These are phyloP conservation scores for Saksenaea vasiformis DNA, from an alignment of 371 early-diverging fungal species.

Conservation along the genomic window DNA sequence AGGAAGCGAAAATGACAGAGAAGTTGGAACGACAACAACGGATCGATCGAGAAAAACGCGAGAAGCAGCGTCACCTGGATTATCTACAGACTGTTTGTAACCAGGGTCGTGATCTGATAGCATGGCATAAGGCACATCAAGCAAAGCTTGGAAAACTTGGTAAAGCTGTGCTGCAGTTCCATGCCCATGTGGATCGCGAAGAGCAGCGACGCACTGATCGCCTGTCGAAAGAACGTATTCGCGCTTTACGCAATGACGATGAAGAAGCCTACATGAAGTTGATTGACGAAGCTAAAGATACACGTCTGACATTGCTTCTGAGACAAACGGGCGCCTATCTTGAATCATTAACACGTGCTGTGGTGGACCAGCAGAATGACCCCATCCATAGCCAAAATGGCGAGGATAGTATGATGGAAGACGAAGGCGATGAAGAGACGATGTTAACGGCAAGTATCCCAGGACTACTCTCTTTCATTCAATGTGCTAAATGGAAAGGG, in stretches of 20 bases:
- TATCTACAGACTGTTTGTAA: conserved; percentile 71
- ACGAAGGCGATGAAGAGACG: conserved; percentile 58
- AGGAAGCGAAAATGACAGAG: conserved; percentile 88
- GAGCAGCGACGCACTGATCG: conserved; percentile 85
- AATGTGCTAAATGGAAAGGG: neutral
- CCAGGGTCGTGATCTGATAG: conserved; percentile 75
- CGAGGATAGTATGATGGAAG: conserved; percentile 40
- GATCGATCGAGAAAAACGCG: conserved; percentile 82
- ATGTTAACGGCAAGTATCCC: conserved; percentile 25
- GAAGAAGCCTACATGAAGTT: conserved; percentile 95
- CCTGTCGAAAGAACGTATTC: conserved; percentile 88
- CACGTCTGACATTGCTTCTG: conserved; percentile 86
- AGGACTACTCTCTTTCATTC: neutral
- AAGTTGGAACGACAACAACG: conserved; percentile 87
- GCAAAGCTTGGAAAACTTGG: conserved; percentile 74
- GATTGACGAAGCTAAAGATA: conserved; percentile 92
- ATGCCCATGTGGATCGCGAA: conserved; percentile 83
- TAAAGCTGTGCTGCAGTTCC: conserved; percentile 73
- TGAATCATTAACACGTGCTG: conserved; percentile 74
- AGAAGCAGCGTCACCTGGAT: conserved; percentile 81
- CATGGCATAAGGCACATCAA: conserved; percentile 74
- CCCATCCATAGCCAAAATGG: conserved; percentile 44
- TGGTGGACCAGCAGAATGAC: conserved; percentile 75
- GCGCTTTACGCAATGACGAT: conserved; percentile 91
- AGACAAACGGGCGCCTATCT: conserved; percentile 89